phyloP scores from a whole-genome alignment of 2,329 filamentous ascomycete genomes.

The Exophiala viscosa region DNA sequence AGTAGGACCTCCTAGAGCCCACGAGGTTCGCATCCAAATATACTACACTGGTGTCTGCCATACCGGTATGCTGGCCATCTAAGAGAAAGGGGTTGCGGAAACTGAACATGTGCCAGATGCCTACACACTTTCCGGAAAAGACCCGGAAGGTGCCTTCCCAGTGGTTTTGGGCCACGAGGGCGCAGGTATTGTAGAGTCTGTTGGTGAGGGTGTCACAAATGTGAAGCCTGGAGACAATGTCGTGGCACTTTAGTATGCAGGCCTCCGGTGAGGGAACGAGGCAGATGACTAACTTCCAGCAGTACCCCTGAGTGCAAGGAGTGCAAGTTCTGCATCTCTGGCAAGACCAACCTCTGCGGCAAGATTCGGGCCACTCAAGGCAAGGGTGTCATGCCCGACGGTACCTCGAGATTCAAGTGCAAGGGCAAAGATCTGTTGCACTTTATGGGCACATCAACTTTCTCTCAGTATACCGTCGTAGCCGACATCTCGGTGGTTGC shows the following conservation, averaged over 20 bases:
- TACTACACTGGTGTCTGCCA: constrained; percentile 99
- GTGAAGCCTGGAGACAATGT: constrained; percentile 94
- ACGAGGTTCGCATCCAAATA: constrained; percentile 96
- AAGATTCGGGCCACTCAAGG: constrained; percentile 98
- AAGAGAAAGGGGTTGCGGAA: constrained; percentile 5
- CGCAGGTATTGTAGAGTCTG: constrained; percentile 85
- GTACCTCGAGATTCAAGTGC: constrained; percentile 88
- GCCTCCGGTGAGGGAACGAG: not conserved
- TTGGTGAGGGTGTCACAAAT: constrained; percentile 90
- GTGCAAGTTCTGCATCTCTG: constrained; percentile 99
- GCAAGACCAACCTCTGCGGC: constrained; percentile 98
- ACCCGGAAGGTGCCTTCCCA: constrained; percentile 91
- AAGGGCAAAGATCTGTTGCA: constrained; percentile 93
- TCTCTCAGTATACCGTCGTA: constrained; percentile 97
- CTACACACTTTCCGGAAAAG: constrained; percentile 92
- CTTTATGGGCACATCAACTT: constrained; percentile 99
- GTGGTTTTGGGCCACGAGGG: constrained; percentile 87
- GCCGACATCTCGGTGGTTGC: constrained; percentile 97
- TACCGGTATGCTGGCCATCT: constrained; percentile 61
- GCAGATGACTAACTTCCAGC: constrained; percentile 6
- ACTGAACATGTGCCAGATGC: constrained; percentile 58
- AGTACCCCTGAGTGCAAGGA: constrained; percentile 95
- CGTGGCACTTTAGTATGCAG: constrained; percentile 73
- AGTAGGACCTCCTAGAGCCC: constrained; percentile 79
- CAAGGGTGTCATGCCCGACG: constrained; percentile 94